phyloP scores from a whole-genome alignment of 2,329 filamentous ascomycete genomes.

The Epichloe gansuensis region DNA sequence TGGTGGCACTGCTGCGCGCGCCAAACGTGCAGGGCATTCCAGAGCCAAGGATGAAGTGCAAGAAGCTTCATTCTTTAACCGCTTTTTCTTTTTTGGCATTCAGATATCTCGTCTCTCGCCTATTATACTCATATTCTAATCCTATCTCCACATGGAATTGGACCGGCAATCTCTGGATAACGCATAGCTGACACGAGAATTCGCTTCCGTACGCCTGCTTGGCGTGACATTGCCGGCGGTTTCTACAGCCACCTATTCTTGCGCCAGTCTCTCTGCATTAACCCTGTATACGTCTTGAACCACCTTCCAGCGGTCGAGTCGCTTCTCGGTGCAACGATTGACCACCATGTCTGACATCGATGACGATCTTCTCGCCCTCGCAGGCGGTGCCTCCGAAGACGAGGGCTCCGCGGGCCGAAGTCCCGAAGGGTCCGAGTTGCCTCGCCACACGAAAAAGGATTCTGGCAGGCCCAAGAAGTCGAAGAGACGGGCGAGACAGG shows the following conservation, averaged over 20 bases:
- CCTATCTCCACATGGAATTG: background rate
- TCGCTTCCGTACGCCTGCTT: background rate
- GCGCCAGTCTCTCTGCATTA: background rate
- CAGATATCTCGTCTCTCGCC: background rate
- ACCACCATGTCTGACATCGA: conserved; percentile 74
- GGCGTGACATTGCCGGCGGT: background rate
- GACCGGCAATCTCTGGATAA: background rate
- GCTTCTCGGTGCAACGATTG: background rate
- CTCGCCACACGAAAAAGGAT: conserved; percentile 26
- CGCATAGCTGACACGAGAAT: background rate
- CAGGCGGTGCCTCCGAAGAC: conserved; percentile 61
- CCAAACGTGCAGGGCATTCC: no score
- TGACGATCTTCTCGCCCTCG: conserved; percentile 85
- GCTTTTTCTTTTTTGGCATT: background rate
- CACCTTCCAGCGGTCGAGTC: background rate
- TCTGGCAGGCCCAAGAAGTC: conserved; percentile 31
- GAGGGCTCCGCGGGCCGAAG: conserved; percentile 42
- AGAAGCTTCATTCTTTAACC: background rate
- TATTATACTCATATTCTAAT: no score
- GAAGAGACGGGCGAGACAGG: conserved; percentile 30
- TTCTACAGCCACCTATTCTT: background rate
- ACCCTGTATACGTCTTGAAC: background rate
- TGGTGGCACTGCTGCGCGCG: background rate
- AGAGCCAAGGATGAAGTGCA: no score
- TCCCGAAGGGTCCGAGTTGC: conserved; percentile 43